These are phyloP conservation scores for Solanum dulcamara DNA, from an alignment of 257 asterid genomes.

Conservation along the genomic window DNA sequence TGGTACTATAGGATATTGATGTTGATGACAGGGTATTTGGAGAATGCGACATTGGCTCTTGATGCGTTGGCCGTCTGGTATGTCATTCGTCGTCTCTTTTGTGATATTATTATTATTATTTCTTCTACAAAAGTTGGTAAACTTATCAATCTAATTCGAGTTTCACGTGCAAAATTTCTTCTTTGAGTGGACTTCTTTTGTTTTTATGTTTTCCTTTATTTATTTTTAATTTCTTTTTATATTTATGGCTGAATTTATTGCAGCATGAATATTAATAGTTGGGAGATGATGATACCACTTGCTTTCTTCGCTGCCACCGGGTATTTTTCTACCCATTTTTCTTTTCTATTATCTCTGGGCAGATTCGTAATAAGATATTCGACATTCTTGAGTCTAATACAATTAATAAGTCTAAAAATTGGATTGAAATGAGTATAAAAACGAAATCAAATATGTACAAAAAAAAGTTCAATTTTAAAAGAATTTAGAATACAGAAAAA, in stretches of 20 bases:
- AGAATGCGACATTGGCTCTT: slow-evolving; percentile 32
- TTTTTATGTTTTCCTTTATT: background rate
- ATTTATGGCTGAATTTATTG: background rate
- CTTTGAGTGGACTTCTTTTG: background rate
- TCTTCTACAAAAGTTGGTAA: background rate
- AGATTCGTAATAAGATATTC: background rate
- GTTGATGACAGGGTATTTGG: slow-evolving; percentile 35
- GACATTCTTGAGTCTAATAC: background rate
- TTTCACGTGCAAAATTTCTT: background rate
- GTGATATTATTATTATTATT: background rate
- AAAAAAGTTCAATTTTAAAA: background rate
- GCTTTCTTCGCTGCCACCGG: slow-evolving; percentile 51
- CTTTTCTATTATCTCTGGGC: background rate
- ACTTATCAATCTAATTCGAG: background rate
- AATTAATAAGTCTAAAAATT: background rate
- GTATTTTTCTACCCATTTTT: slow-evolving; percentile 9
- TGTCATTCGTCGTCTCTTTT: background rate
- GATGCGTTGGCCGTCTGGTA: slow-evolving; percentile 51
- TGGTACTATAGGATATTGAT: slow-evolving; percentile 53
- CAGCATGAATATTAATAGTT: slow-evolving; percentile 42
- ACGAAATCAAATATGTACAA: background rate
- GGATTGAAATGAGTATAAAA: background rate
- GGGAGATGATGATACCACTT: slow-evolving; percentile 50
- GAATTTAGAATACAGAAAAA: background rate
- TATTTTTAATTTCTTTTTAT: background rate